Evolutionary conservation across 768 basidiomycete genomes (phyloP).

Genomic region (Mycena crocata): DNA sequence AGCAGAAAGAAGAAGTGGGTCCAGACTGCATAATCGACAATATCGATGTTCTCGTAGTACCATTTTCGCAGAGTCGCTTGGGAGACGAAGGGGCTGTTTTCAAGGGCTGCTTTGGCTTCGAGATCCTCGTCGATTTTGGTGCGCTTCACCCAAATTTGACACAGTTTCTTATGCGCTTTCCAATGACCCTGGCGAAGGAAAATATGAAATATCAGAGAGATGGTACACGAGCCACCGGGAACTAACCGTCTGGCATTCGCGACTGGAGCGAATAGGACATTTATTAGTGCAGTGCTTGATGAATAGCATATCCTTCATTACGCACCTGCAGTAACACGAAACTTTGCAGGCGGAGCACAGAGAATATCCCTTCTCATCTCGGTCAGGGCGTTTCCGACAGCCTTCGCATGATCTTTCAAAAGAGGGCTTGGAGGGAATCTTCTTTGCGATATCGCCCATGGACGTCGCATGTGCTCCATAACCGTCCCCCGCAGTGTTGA

Average conservation of each 20-base stretch:
- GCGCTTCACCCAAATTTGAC: background rate
- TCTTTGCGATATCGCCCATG: constrained; percentile 25
- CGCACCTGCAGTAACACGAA: constrained; percentile 28
- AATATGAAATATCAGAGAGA: background rate
- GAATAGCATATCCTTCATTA: background rate
- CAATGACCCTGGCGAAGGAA: constrained; percentile 22
- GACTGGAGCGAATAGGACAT: background rate
- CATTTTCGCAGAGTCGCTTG: constrained; percentile 25
- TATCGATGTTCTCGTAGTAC: constrained; percentile 33
- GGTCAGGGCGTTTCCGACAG: constrained; percentile 21
- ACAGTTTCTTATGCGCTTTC: constrained; percentile 30
- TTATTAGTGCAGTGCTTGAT: background rate
- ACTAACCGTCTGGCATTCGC: constrained; percentile 27
- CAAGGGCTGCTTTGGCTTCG: constrained; percentile 9
- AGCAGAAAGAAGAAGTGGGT: background rate
- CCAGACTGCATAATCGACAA: constrained; percentile 28
- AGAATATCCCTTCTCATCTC: constrained; percentile 15
- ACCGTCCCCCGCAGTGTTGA: constrained; percentile 26
- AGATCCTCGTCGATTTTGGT: background rate
- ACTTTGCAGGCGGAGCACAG: constrained; percentile 20
- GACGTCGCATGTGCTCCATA: constrained; percentile 25
- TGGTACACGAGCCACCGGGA: background rate
- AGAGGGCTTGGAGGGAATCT: constrained; percentile 26
- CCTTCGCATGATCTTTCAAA: constrained; percentile 28
- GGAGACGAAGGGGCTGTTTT: constrained; percentile 17